These are phyloP conservation scores for Aquanectria penicillioides DNA, from an alignment of 2,329 filamentous ascomycete species.

Conservation along the genomic window DNA sequence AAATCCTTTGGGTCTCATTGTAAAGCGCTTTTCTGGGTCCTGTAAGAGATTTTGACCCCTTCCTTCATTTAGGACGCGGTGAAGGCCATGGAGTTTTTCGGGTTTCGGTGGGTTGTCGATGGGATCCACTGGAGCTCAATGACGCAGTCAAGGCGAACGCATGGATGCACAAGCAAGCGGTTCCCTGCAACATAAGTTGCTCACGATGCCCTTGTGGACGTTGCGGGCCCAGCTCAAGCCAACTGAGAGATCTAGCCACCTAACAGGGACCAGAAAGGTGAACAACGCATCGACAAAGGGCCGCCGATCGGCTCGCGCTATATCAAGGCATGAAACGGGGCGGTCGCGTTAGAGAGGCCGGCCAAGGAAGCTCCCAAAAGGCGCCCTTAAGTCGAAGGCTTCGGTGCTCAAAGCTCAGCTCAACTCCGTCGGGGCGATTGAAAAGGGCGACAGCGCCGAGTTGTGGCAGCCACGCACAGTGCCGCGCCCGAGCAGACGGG, in stretches of 20 bases:
- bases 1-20: too few relatives aligned
- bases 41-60: too few relatives aligned
- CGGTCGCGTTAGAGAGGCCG: not conserved
- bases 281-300: constrained; percentile 9
- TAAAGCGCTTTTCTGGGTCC: too few relatives aligned
- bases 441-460: not conserved
- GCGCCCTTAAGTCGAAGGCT: too few relatives aligned
- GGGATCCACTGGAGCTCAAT: not conserved
- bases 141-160: not conserved
- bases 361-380: too few relatives aligned
- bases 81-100: not conserved
- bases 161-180: constrained; percentile 3
- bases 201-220: not conserved
- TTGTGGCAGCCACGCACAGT: not conserved
- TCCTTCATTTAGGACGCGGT: too few relatives aligned
- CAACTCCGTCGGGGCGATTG: constrained; percentile 1
- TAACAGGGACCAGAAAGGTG: not conserved
- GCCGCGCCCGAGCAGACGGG: not conserved
- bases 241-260: not conserved
- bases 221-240: not conserved
- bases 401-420: too few relatives aligned
- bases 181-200: not conserved
- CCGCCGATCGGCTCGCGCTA: too few relatives aligned
- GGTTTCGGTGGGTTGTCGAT: not conserved
- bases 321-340: not conserved